Evolutionary conservation across 2,329 filamentous ascomycete genomes (phyloP).

Genomic region (Pseudogymnoascus sp.): DNA sequence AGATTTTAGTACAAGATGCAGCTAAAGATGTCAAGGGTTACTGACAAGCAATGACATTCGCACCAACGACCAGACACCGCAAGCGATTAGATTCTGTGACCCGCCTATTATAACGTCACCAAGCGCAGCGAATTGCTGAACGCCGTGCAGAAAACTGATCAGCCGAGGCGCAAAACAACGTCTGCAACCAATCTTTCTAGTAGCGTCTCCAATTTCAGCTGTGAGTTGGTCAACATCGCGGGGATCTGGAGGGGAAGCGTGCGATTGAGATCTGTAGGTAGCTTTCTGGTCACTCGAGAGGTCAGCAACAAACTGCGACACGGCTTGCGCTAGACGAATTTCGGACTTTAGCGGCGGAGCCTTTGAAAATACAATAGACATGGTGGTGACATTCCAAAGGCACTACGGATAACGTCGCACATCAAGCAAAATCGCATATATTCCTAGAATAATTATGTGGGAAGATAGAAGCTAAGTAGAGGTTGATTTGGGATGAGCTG

Average conservation of each 20-base stretch:
- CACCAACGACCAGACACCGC: conserved; percentile 38
- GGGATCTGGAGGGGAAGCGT: conserved; percentile 22
- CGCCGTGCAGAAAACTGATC: conserved; percentile 32
- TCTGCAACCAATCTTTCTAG: conserved; percentile 9
- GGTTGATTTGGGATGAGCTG: too few species aligned
- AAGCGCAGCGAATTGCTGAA: conserved; percentile 38
- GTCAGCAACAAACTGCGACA: too few species aligned
- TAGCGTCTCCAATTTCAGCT: conserved; percentile 30
- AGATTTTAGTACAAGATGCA: conserved; percentile 14
- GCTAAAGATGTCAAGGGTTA: conserved; percentile 12
- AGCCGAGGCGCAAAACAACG: conserved; percentile 36
- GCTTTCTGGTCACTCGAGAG: too few species aligned
- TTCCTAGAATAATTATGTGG: too few species aligned
- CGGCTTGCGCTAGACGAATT: too few species aligned
- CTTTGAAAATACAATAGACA: too few species aligned
- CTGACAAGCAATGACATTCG: conserved; percentile 35
- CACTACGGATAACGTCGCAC: too few species aligned
- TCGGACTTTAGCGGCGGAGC: too few species aligned
- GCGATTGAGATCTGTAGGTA: conserved; percentile 15
- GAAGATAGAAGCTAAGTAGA: too few species aligned
- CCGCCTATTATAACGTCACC: conserved; percentile 36
- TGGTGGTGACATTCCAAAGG: too few species aligned
- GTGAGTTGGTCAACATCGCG: conserved; percentile 35
- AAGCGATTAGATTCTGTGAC: conserved; percentile 38
- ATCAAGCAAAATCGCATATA: too few species aligned